phyloP scores from a whole-genome alignment of 1,139 yeast species.

The Wickerhamiella infanticola region DNA sequence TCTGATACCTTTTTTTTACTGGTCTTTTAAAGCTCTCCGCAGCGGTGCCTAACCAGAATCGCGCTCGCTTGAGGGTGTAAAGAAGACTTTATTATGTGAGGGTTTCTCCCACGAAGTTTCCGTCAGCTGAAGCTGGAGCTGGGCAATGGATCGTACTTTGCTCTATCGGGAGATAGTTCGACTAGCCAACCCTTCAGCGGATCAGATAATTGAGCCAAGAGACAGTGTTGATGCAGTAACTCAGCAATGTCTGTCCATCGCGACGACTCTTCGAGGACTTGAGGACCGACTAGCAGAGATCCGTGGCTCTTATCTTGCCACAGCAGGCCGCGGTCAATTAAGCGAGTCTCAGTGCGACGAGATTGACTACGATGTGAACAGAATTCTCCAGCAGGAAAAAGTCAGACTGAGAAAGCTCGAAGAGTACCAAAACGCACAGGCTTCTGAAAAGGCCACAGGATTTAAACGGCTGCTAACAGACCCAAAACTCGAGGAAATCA shows the following conservation, averaged over 20 bases:
- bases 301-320: conserved; percentile 21
- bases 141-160: conserved; percentile 13
- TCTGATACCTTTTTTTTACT: too few relatives aligned
- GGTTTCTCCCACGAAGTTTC: too few relatives aligned
- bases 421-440: conserved; percentile 19
- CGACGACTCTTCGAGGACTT: conserved; percentile 10
- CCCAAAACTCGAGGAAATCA: conserved; percentile 17
- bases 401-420: conserved; percentile 28
- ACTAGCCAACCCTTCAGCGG: conserved; percentile 11
- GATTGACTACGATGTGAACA: conserved; percentile 27
- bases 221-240: conserved; percentile 10
- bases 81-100: too few relatives aligned
- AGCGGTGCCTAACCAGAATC: too few relatives aligned
- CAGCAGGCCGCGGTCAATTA: conserved; percentile 15
- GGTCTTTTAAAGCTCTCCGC: too few relatives aligned
- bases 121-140: too few relatives aligned
- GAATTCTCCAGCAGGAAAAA: conserved; percentile 24
- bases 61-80: too few relatives aligned
- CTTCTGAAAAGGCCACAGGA: conserved; percentile 8
- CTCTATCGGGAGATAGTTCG: conserved; percentile 16
- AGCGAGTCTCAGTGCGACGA: conserved; percentile 28
- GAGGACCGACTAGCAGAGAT: conserved; percentile 15
- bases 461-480: conserved; percentile 15
- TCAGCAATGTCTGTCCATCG: conserved; percentile 8
- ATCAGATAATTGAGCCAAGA: conserved; percentile 5